Percentiles rank a stretch among this genome's conserved stretches.
Conservation (phyloP, 2,329 filamentous ascomycete species). For the Fonsecaea pugnacius region DNA sequence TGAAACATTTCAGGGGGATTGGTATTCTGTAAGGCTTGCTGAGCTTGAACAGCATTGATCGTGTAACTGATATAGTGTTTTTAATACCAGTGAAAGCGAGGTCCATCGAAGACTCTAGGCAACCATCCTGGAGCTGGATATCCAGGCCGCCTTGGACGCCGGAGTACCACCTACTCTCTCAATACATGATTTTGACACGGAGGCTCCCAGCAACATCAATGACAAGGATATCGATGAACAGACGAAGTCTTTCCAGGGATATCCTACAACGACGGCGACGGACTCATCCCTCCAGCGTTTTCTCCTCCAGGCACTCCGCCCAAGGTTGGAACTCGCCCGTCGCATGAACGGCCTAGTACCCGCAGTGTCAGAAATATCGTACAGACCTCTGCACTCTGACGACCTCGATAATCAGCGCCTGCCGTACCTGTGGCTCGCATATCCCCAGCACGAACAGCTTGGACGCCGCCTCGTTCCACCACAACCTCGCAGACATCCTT, state of each 20-base stretch:
- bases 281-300: constrained; percentile 37
- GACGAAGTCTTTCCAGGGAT: constrained; percentile 21
- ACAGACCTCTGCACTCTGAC: constrained; percentile 41
- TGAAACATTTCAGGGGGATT: constrained; percentile 35
- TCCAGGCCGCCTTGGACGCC: constrained; percentile 42
- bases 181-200: constrained; percentile 42
- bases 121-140: constrained; percentile 44
- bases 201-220: constrained; percentile 46
- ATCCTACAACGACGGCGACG: constrained; percentile 32
- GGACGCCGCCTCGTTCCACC: constrained; percentile 44
- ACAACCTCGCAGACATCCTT: constrained; percentile 58
- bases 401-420: constrained; percentile 38
- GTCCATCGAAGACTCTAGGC: constrained; percentile 43
- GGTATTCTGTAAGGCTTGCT: constrained; percentile 14
- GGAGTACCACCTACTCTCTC: constrained; percentile 41
- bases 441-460: constrained; percentile 23
- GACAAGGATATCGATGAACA: constrained; percentile 41
- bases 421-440: constrained; percentile 37
- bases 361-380: constrained; percentile 39
- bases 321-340: constrained; percentile 29
- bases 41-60: not conserved
- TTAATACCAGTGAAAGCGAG: constrained; percentile 26
- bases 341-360: constrained; percentile 40
- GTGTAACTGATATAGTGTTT: not conserved
- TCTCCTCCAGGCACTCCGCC: constrained; percentile 33